phyloP scores from a whole-genome alignment of 768 basidiomycete genomes.

The Trametes cinnabarina region DNA sequence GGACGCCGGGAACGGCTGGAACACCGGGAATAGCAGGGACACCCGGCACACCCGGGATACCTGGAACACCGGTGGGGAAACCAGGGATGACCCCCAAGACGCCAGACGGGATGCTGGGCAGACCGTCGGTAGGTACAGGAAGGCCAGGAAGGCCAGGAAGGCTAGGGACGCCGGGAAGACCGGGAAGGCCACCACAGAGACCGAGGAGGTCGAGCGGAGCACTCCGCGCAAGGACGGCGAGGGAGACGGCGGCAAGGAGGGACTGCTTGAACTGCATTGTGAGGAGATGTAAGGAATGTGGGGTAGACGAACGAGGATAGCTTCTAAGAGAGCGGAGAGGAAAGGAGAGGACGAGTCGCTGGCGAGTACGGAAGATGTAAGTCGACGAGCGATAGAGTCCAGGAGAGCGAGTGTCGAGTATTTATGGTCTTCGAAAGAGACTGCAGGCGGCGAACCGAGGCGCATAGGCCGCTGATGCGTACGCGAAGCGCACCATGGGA shows the following conservation, averaged over 20 bases:
- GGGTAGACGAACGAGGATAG: neutral
- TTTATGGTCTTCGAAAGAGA: neutral
- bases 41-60: neutral
- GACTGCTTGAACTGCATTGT: slow-evolving; percentile 11
- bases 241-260: slow-evolving; percentile 8
- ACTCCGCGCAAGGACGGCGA: slow-evolving; percentile 2
- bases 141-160: neutral
- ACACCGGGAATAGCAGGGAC: neutral
- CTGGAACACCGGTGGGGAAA: neutral
- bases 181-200: neutral
- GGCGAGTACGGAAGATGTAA: slow-evolving; percentile 3
- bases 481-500: neutral
- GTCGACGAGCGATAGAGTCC: slow-evolving; percentile 9
- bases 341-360: slow-evolving; percentile 9
- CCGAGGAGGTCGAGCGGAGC: neutral
- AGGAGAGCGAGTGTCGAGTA: neutral
- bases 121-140: no score
- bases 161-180: neutral
- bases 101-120: neutral
- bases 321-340: neutral
- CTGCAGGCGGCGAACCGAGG: neutral
- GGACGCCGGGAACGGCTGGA: neutral
- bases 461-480: neutral
- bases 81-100: neutral
- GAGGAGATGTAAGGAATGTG: neutral